Percentiles rank a stretch among this genome's conserved stretches.
These are phyloP conservation scores for Termitomyces bulborhizus DNA, from an alignment of 768 basidiomycete genomes.

Conservation along the genomic window DNA sequence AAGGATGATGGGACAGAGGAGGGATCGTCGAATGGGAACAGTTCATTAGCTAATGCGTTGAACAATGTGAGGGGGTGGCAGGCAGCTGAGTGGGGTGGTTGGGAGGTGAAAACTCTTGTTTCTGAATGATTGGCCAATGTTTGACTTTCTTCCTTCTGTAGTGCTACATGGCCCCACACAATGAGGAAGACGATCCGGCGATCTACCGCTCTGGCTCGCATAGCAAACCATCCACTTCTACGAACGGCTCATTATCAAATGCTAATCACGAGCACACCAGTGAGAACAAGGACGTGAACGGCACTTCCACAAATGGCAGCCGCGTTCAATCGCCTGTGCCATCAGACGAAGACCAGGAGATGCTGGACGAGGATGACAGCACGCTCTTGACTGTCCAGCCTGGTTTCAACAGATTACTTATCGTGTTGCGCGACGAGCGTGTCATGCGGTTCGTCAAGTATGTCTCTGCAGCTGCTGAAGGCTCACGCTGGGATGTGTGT, in stretches of 20 bases:
- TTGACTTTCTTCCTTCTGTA: constrained; percentile 19
- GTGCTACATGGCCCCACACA: constrained; percentile 95
- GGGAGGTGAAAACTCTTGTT: constrained; percentile 61
- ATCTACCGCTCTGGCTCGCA: constrained; percentile 72
- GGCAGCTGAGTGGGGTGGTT: constrained; percentile 81
- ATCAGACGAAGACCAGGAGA: constrained; percentile 36
- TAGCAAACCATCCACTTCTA: constrained; percentile 24
- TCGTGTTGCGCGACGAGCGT: constrained; percentile 88
- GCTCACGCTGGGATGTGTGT: constrained; percentile 90
- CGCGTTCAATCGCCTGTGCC: constrained; percentile 12
- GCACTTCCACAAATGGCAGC: constrained; percentile 7
- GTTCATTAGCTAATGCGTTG: constrained; percentile 18
- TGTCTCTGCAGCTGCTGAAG: constrained; percentile 80
- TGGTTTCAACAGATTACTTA: constrained; percentile 81
- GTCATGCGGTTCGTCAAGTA: constrained; percentile 97
- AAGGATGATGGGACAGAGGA: constrained; percentile 21
- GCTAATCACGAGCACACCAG: background rate
- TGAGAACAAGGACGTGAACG: background rate
- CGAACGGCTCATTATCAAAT: constrained; percentile 15
- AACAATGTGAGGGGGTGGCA: constrained; percentile 50
- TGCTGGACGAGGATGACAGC: constrained; percentile 52
- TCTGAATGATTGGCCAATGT: constrained; percentile 1
- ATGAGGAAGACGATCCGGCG: constrained; percentile 93
- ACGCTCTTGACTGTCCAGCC: constrained; percentile 85
- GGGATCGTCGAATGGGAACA: constrained; percentile 20